Base-by-base conservation (phyloP, 768 basidiomycete species). In the Cystobasidium onofrii region DNA sequence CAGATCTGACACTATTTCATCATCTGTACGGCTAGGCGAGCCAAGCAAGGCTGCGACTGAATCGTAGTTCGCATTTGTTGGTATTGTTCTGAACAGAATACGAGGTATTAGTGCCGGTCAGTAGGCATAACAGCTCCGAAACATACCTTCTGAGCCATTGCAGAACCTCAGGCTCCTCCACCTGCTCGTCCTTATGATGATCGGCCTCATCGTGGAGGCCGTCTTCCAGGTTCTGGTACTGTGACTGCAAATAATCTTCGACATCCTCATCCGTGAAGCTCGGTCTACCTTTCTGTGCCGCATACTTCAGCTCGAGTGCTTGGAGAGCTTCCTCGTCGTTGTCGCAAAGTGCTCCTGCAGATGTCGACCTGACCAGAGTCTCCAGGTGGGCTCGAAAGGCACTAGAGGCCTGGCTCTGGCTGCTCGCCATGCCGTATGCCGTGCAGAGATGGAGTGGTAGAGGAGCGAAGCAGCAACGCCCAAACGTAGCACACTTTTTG, bases 1-100 rank as follows among this genome's bases (percentile, higher is more conserved):
- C 12, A 97, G 80, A 76, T 91, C 89, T 31, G 83, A 86, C 31
- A 91, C 89, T 34, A 96, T 89, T 25, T 86, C 86, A 34, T 92
- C 90, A 76, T 89, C 84, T 23, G 76, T 75, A 0, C 78, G 73
- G 33, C 33, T 64, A 15, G 43, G 29, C 13, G 65, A 44, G n/a
- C 43, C 33, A 15, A 71, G 69, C 44, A 71, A 29, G 1, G 69
- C 12, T 1, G 69, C 55, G 3, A 71, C 33, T 3, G 63, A 34
- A 13, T 64, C 63, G 15, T 25, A 25, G 63, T 27, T 27, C 6
- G 43, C 63, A 23, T 15, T 27, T 18, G 63, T 6, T 7, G 63
- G 63, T 23, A 64, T 39, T 15, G 36, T 39, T 25, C 57, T 61
- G 55, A 23, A 3, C 57, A 17, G 17, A 50, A 50, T 39, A 6